phyloP scores from a whole-genome alignment of 139 green algal species.

The Chlorella sp. region DNA sequence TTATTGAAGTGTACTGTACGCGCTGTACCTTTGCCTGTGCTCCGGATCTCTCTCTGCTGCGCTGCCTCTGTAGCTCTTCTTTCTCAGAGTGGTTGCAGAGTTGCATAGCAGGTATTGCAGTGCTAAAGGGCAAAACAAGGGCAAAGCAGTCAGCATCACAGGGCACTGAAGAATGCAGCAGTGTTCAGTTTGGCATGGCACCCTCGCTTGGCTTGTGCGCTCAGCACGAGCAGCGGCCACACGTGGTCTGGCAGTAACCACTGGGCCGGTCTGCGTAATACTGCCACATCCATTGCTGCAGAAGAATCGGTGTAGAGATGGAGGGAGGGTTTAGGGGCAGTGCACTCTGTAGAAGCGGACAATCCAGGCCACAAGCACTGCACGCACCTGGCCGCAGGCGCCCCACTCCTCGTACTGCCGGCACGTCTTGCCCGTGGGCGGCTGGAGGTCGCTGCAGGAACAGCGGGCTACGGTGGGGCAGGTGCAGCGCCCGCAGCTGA shows the following conservation, averaged over 20 bases:
- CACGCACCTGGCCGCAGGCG: background rate
- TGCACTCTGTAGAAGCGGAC: background rate
- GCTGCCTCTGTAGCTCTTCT: no score
- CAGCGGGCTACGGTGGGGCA: background rate
- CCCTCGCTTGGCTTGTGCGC: background rate
- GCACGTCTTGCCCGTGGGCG: background rate
- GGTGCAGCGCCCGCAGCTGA: constrained; percentile 1
- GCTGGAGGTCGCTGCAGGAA: background rate
- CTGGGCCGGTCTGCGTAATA: background rate
- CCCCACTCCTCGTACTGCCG: background rate
- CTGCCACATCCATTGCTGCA: constrained; percentile 3
- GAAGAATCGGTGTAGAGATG: background rate
- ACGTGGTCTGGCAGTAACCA: background rate
- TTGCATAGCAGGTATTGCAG: no score
- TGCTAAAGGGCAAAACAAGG: no score
- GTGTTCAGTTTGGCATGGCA: background rate
- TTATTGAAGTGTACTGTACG: no score
- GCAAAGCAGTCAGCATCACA: no score
- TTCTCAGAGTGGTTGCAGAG: no score
- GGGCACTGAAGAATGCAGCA: no score
- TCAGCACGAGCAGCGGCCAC: background rate
- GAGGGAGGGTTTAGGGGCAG: background rate
- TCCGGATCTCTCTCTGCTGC: no score
- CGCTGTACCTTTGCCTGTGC: no score
- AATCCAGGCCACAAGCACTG: background rate